Evolutionary conservation across 768 basidiomycete species (phyloP), one percentile per base, ranked within the genome.

Genomic region (Pleurotus salmoneostramineus): DNA sequence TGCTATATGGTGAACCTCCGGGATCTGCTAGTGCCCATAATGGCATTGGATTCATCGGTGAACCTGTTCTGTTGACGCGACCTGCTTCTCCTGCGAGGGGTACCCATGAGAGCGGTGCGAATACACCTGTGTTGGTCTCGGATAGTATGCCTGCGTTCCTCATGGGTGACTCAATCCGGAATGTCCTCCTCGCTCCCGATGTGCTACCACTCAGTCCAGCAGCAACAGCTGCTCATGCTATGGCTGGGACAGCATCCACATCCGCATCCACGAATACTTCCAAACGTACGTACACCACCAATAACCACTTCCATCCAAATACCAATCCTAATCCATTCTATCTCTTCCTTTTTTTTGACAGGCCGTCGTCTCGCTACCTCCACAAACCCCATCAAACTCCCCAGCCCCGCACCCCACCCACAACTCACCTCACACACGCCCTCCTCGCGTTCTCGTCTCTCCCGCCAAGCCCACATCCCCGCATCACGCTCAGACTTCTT

Each of bases 1-100:
- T 71, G 4, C 66, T 77, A n/a, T 74, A 75, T 55, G 77, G 75
- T 27, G 75, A 74, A 59, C 35, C 56, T n/a, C n/a, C n/a, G n/a
- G n/a, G n/a, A 51, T n/a, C n/a, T 34, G 31, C 37, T 40, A n/a
- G n/a, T n/a, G n/a, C n/a, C n/a, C n/a, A n/a, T n/a, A n/a, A n/a
- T n/a, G n/a, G n/a, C n/a, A n/a, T n/a, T n/a, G n/a, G n/a, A n/a
- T n/a, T n/a, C n/a, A n/a, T n/a, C n/a, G n/a, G n/a, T n/a, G n/a
- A n/a, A n/a, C n/a, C n/a, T n/a, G n/a, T n/a, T n/a, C n/a, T n/a
- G n/a, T n/a, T n/a, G n/a, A n/a, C n/a, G n/a, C n/a, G n/a, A n/a
- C n/a, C n/a, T n/a, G n/a, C n/a, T n/a, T n/a, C n/a, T n/a, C n/a
- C n/a, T n/a, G n/a, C n/a, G n/a, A n/a, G n/a, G n/a, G n/a, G n/a